Base-by-base conservation (phyloP, 768 basidiomycete genomes). In the Suillus spraguei region DNA sequence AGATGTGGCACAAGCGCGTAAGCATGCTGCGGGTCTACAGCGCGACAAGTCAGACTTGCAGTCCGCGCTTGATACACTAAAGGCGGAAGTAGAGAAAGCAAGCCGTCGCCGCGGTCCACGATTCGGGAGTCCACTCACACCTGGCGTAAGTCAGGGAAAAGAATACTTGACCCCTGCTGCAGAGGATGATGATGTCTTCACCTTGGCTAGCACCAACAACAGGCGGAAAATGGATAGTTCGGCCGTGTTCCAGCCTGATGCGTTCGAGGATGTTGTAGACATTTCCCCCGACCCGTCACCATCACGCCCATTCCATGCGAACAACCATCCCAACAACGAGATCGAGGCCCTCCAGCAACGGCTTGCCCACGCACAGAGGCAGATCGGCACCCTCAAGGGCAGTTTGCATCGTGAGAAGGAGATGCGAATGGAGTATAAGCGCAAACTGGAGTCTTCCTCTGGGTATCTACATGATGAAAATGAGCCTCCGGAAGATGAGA, bases 31-130 rank as follows among this genome's bases (percentile, higher is more conserved):
- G 1, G 89, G 91, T 32, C 82, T 98, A 32, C 88, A 90, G 68
- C 85, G 97, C 65, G 97, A 99, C 74, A 97, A 96, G 80, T 89
- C 87, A 33, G 97, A 99, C 68, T 80, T 99, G 46, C 92, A 96
- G 72, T 85, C 88, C 65, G 80, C 86, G 4, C 79, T 98, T 32
- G 95, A 97, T 69, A 79, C 82, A 4, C 74, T 93, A 71, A 93
- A 91, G 77, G 82, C 83, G 0, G 92, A 96, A 53, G 79, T 87
- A 55, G 83, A 84, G 10, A 86, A 89, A 60, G 85, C 85, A n/a
- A 83, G 80, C 11, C 79, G 87, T 42, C 79, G 85, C 54, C 75
- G 90, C 22, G 75, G 72, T 1, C 86, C 87, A 42, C 82, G 83
- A 54, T 90, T 87, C 67, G 89, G 89, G 6, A 89, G 88, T 4